These are phyloP conservation scores for Tritrichomonas musculus DNA, from an alignment of 208 protist genomes.

Conservation along the genomic window DNA sequence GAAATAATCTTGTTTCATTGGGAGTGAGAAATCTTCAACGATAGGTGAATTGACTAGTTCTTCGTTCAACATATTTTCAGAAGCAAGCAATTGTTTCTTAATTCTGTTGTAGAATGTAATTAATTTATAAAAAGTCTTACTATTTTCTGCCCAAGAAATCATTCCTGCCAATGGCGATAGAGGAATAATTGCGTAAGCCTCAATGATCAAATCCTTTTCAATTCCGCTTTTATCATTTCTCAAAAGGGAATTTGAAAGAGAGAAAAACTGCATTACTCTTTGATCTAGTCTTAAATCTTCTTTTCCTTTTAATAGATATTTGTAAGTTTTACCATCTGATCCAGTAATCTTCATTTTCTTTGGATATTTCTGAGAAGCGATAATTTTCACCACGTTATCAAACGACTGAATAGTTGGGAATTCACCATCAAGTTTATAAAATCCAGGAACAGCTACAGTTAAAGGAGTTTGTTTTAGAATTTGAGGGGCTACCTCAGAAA, in stretches of 20 bases:
- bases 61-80: too few species aligned
- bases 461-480: neutral
- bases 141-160: neutral
- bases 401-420: neutral
- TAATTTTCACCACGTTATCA: neutral
- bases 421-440: neutral
- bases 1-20: neutral
- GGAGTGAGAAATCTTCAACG: neutral
- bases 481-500: neutral
- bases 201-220: neutral
- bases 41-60: too few species aligned
- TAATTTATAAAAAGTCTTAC: neutral
- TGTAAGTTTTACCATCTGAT: neutral
- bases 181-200: neutral
- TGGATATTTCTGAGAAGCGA: neutral
- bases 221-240: neutral
- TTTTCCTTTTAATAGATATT: slow-evolving; percentile 2
- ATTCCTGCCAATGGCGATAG: neutral
- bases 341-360: neutral
- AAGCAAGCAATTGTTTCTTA: too few species aligned
- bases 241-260: neutral
- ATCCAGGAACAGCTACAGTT: neutral
- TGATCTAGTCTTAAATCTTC: slow-evolving; percentile 7
- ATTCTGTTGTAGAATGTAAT: neutral
- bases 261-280: neutral